Base-by-base conservation (phyloP, 495 filamentous ascomycete genomes). In the Penicillium cataractarum region DNA sequence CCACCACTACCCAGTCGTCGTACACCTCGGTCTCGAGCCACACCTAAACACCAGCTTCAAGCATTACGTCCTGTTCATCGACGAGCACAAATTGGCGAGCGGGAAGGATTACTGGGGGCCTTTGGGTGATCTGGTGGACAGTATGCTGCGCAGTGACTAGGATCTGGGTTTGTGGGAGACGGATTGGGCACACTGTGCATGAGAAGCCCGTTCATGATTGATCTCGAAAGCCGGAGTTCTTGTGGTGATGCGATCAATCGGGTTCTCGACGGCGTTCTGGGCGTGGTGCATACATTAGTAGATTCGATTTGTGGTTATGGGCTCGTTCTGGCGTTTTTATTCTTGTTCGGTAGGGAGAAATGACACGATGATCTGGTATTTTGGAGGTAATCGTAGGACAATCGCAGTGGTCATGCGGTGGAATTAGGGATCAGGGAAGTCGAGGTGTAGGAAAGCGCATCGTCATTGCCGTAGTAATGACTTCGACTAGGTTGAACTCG, bases 31-130 rank as follows among this genome's bases (percentile, higher is more conserved):
- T 31, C 84, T 99, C 58, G 95, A 99, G 78, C 93, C 95, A 35
- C 95, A 99, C 78, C 86, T 99, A 67, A 99, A 99, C 79, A 99
- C 95, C 50, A 95, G 91, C 80, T 99, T 99, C 86, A 99, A 99
- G 83, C 95, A 99, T 74, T 99, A 98, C 71, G 95, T 97, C 57
- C 84, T 97, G 48, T 97, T 97, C 79, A 92, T 97, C 65, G 90
- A 97, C 71, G 93, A 97, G 82, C 93, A 96, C 77, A 86, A 83
- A 63, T 73, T 97, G 68, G 90, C 91, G 55, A 94, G 86, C 71
- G 92, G 92, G 63, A 97, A 97, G 80, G 96, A 98, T 74, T 99
- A 92, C 81, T 99, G 92, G 89, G 95, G 95, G 0, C 95, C 95
- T n/a, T 76, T 99, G 60, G 93, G 93, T 22, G 95, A 99, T 76